Evolutionary conservation across 192 early-diverging fungal species (phyloP).

Genomic region (Linnemannia elongata): DNA sequence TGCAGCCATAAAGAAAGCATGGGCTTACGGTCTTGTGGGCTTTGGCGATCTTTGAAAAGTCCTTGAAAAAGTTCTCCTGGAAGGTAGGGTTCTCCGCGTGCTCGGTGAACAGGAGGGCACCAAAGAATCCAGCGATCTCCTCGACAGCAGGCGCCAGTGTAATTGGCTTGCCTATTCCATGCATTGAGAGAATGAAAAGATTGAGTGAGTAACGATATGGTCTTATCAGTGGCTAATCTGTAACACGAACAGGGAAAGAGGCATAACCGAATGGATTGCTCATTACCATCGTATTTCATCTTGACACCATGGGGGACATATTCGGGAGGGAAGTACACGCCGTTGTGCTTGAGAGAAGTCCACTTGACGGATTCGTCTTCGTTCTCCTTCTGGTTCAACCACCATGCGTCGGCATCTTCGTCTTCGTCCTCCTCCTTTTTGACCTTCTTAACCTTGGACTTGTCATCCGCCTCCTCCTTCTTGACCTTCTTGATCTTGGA

Average conservation of each 20-base stretch:
- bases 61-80: slow-evolving; percentile 92
- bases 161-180: slow-evolving; percentile 59
- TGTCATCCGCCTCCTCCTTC: slow-evolving; percentile 39
- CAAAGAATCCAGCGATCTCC: slow-evolving; percentile 97
- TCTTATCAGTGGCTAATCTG: neutral
- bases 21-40: slow-evolving; percentile 69
- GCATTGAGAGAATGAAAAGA: neutral
- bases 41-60: slow-evolving; percentile 81
- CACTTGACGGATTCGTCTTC: slow-evolving; percentile 82
- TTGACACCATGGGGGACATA: slow-evolving; percentile 92
- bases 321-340: slow-evolving; percentile 90
- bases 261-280: neutral
- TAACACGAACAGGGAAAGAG: neutral
- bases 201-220: neutral
- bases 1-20: neutral
- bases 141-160: slow-evolving; percentile 83
- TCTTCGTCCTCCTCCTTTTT: slow-evolving; percentile 52
- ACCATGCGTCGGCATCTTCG: slow-evolving; percentile 76
- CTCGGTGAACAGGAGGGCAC: slow-evolving; percentile 86
- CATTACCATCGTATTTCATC: slow-evolving; percentile 86
- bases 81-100: slow-evolving; percentile 87
- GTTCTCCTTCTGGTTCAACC: slow-evolving; percentile 71
- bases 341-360: slow-evolving; percentile 88
- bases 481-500: slow-evolving; percentile 33
- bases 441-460: slow-evolving; percentile 27